Base-by-base conservation (phyloP, 495 filamentous ascomycete species). In the Xanthoparmelia taractica region DNA sequence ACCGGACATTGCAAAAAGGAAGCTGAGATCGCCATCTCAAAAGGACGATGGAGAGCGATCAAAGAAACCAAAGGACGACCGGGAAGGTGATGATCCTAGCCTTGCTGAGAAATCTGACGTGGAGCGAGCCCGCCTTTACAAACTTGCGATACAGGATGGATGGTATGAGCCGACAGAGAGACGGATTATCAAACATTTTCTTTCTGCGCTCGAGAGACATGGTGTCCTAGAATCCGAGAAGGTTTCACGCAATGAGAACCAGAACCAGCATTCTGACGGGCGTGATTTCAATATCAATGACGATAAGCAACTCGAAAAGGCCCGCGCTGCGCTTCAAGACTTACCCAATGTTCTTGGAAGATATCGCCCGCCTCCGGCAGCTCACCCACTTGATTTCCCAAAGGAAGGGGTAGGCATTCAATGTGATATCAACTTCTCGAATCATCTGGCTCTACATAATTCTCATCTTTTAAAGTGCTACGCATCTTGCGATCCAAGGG, bases 371-470 rank as follows among this genome's bases (percentile, higher is more conserved):
- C 69, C 66, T 41, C 61, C 63, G 17, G 61, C 64, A 38, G 43
- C 54, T 47, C 80, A 79, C 48, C 41, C 38, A 18, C 77, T 91
- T 5, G 87, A 90, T 65, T 90, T 89, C 52, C 86, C 88, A 10
- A 88, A 87, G 63, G 70, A 72, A 8, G 85, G 84, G 13, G 78
- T 86, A 34, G 89, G 89, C 23, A 84, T 91, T 17, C 87, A 87
- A 71, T 91, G 86, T 72, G 90, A 95, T 70, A 89, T 95, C 74
- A 93, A 91, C 67, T 94, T 94, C 66, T 85, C 86, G 0, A 90
- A 92, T 27, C 81, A 84, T 45, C 79, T 95, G 15, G 91, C 83
- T 0, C 70, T 94, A 10, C 86, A 91, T 67, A 95, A 94, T 74
- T 92, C 91, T 0, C 73, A 81, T 29, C 81, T 95, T 7, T 77